These are phyloP conservation scores for Pholiota adiposa DNA, from an alignment of 1,284 basidiomycete genomes.

Conservation along the genomic window DNA sequence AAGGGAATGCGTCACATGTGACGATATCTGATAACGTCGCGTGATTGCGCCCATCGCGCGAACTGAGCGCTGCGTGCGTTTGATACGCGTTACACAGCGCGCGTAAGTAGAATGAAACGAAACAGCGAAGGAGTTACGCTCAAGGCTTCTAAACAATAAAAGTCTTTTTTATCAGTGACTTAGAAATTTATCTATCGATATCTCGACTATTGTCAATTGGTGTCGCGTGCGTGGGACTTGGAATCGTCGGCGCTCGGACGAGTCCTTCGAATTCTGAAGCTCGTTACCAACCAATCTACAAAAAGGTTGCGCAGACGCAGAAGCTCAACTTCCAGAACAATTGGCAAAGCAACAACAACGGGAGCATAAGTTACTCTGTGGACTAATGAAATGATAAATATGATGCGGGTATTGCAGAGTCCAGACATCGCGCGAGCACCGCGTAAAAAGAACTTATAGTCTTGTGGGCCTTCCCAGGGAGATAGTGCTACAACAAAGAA, in stretches of 20 bases:
- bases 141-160: too few relatives aligned
- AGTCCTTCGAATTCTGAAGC: too few relatives aligned
- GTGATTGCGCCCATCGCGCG: not conserved
- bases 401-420: not conserved
- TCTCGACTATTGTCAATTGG: too few relatives aligned
- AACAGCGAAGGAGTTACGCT: too few relatives aligned
- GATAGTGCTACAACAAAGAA: not conserved
- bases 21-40: not conserved
- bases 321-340: not conserved
- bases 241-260: too few relatives aligned
- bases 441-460: not conserved
- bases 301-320: not conserved
- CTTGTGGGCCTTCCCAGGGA: not conserved
- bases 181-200: too few relatives aligned
- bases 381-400: not conserved
- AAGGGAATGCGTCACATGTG: not conserved
- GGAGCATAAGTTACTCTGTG: not conserved
- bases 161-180: too few relatives aligned
- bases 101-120: too few relatives aligned
- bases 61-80: too few relatives aligned
- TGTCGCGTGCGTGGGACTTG: too few relatives aligned
- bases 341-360: not conserved
- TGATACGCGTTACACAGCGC: too few relatives aligned
- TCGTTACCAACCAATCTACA: not conserved
- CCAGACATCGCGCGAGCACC: not conserved